Evolutionary conservation across 257 asterid species (phyloP).

Genomic region (Solanum paucissectum): DNA sequence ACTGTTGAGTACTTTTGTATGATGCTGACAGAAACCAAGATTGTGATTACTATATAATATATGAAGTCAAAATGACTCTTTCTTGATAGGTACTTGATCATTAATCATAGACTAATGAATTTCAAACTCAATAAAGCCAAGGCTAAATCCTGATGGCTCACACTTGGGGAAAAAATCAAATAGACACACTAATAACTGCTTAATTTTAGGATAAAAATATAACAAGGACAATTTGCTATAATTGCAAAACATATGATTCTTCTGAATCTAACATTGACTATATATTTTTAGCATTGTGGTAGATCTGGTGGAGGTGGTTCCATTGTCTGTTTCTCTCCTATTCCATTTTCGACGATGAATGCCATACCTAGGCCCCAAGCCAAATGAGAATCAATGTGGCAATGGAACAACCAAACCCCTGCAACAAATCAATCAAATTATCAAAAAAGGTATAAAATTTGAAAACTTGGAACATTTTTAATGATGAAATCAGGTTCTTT

Average conservation of each 20-base stretch:
- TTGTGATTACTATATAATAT: neutral
- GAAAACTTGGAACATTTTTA: no score
- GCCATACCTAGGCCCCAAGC: conserved; percentile 49
- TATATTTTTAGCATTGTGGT: conserved; percentile 32
- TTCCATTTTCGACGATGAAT: conserved; percentile 52
- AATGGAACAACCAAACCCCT: conserved; percentile 65
- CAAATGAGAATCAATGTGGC: conserved; percentile 67
- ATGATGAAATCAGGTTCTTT: neutral
- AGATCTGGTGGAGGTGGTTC: conserved; percentile 54
- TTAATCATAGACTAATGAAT: neutral
- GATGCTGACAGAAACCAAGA: neutral
- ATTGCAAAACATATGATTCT: neutral
- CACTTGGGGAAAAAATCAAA: neutral
- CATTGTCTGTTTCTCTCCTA: conserved; percentile 30
- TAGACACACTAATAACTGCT: neutral
- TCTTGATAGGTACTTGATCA: neutral
- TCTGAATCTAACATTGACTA: neutral
- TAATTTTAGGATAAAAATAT: neutral
- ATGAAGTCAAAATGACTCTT: neutral
- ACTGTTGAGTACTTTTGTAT: neutral
- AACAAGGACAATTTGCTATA: neutral
- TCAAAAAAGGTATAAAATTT: neutral
- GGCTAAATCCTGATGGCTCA: neutral
- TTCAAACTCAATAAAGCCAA: neutral
- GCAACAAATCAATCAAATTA: neutral